Evolutionary conservation across 768 basidiomycete species (phyloP).

Genomic region (Tricholoma sp.): DNA sequence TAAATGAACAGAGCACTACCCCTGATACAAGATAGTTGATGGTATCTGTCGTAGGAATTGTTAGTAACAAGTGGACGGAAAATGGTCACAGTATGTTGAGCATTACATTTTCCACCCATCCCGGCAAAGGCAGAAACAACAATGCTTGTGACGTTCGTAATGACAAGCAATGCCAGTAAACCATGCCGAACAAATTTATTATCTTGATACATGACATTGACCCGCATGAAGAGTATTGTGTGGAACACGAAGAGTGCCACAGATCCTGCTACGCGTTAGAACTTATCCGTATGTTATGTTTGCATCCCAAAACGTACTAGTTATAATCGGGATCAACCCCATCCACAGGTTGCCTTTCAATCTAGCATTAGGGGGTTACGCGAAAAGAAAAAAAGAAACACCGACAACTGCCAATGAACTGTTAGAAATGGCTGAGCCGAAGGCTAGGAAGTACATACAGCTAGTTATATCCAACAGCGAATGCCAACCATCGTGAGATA

Average conservation of each 20-base stretch:
- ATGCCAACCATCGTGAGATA: background rate
- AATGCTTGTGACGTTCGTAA: background rate
- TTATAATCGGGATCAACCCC: too few relatives aligned
- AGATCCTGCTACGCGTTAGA: background rate
- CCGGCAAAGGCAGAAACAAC: background rate
- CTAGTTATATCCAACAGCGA: background rate
- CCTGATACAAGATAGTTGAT: background rate
- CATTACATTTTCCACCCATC: background rate
- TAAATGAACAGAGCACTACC: background rate
- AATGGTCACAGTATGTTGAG: background rate
- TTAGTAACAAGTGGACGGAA: background rate
- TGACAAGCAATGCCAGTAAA: background rate
- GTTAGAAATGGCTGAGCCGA: background rate
- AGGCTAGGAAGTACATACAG: background rate
- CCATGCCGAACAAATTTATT: background rate
- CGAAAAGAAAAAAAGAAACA: background rate
- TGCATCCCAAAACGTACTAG: background rate
- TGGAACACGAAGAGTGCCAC: background rate
- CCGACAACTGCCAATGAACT: background rate
- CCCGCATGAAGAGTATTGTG: background rate
- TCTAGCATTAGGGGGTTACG: background rate
- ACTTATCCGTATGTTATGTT: too few relatives aligned
- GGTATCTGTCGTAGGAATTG: background rate
- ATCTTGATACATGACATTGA: background rate
- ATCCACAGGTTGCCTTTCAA: background rate